Evolutionary conservation across 768 basidiomycete species (phyloP).

Genomic region (Suillus decipiens): DNA sequence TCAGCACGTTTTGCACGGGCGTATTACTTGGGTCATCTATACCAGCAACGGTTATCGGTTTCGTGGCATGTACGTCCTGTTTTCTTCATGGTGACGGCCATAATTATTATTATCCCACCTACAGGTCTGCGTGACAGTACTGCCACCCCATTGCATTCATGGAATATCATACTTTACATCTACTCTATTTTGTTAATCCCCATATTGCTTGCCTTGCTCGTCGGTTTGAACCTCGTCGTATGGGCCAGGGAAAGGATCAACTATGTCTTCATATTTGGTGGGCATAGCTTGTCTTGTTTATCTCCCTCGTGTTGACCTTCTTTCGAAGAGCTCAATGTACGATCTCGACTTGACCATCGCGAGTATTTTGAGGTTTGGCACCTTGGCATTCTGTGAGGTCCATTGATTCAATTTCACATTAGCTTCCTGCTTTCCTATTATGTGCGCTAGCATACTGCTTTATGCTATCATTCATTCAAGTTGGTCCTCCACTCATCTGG

Average conservation of each 20-base stretch:
- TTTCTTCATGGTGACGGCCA: background rate
- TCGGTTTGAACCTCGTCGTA: slow-evolving; percentile 81
- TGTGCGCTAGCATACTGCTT: slow-evolving; percentile 75
- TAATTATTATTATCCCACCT: background rate
- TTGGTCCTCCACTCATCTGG: slow-evolving; percentile 77
- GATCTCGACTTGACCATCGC: slow-evolving; percentile 73
- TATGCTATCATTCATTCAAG: slow-evolving; percentile 76
- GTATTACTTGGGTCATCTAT: slow-evolving; percentile 69
- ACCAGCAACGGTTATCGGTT: slow-evolving; percentile 64
- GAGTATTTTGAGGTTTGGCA: slow-evolving; percentile 67
- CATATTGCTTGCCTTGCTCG: slow-evolving; percentile 68
- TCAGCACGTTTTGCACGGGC: slow-evolving; percentile 75
- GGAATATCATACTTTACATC: slow-evolving; percentile 73
- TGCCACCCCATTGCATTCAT: slow-evolving; percentile 58
- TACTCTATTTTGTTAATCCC: slow-evolving; percentile 80
- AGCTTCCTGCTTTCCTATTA: slow-evolving; percentile 85
- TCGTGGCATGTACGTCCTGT: slow-evolving; percentile 56
- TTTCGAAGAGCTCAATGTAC: slow-evolving; percentile 62
- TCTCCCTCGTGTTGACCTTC: background rate
- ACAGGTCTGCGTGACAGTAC: slow-evolving; percentile 59
- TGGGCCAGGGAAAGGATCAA: slow-evolving; percentile 83
- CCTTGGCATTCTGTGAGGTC: slow-evolving; percentile 11
- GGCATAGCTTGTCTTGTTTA: slow-evolving; percentile 16
- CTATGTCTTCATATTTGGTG: slow-evolving; percentile 91
- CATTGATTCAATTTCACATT: slow-evolving; percentile 11